Percentiles rank a stretch among this genome's conserved stretches.
These are phyloP conservation scores for Ormosia semicastrata DNA, from an alignment of 306 rosid genomes.

Conservation along the genomic window DNA sequence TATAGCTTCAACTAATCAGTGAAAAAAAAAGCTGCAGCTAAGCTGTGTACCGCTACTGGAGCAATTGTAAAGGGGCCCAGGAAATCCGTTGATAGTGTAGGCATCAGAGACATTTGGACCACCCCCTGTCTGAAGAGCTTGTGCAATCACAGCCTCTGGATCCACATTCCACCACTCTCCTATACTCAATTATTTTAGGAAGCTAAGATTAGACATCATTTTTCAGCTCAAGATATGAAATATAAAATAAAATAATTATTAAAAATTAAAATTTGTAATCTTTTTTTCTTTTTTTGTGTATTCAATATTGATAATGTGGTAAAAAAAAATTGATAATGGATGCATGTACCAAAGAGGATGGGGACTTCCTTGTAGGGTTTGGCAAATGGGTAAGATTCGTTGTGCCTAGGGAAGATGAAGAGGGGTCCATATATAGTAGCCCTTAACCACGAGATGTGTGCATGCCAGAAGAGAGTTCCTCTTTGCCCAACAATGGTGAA, in stretches of 20 bases:
- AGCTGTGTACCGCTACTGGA: neutral
- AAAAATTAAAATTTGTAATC: too few species aligned
- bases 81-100: conserved; percentile 12
- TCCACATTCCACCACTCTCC: conserved; percentile 49
- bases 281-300: neutral
- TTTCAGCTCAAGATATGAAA: too few species aligned
- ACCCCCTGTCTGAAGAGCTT: conserved; percentile 16
- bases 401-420: conserved; percentile 31
- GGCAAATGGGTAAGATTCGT: conserved; percentile 41
- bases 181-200: neutral
- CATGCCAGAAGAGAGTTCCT: conserved; percentile 54
- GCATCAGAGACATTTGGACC: conserved; percentile 23
- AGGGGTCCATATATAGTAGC: conserved; percentile 45
- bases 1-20: neutral
- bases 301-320: neutral
- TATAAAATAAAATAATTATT: neutral
- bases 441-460: conserved; percentile 42
- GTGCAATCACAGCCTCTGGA: conserved; percentile 24
- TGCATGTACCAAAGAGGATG: conserved; percentile 29
- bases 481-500: conserved; percentile 44
- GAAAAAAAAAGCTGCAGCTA: too few species aligned
- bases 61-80: conserved; percentile 18
- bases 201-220: neutral
- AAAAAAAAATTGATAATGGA: neutral
- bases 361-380: conserved; percentile 40